Percentiles rank a stretch among this genome's conserved stretches.
These are phyloP conservation scores for Penstemon newberryi DNA, from an alignment of 257 asterid species.

Conservation along the genomic window DNA sequence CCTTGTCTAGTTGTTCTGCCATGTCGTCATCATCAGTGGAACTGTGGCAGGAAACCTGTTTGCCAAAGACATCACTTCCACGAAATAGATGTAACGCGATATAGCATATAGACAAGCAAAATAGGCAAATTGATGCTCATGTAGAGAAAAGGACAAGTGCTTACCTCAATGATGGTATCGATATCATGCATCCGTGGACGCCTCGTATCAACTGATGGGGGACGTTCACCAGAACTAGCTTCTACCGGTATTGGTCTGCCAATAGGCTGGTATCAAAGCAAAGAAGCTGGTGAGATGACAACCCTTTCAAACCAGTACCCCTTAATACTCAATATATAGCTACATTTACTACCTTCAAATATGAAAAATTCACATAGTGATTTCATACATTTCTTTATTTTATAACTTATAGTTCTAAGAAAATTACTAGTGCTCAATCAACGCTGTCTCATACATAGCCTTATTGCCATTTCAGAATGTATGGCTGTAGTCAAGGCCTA, in stretches of 20 bases:
- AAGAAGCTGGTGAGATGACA: constrained; percentile 30
- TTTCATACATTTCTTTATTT: neutral
- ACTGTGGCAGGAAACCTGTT: constrained; percentile 75
- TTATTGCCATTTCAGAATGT: neutral
- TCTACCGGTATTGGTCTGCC: constrained; percentile 98
- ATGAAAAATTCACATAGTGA: neutral
- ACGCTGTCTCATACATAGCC: neutral
- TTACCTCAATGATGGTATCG: constrained; percentile 85
- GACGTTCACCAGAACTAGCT: constrained; percentile 80
- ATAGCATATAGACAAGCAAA: constrained; percentile 14
- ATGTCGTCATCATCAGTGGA: constrained; percentile 54
- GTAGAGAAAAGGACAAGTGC: constrained; percentile 25
- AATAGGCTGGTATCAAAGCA: constrained; percentile 59
- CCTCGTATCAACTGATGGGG: constrained; percentile 84
- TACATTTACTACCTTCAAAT: neutral
- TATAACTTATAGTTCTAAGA: neutral
- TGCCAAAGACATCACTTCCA: constrained; percentile 27
- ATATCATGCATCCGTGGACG: constrained; percentile 81
- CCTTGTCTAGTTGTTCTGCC: constrained; percentile 53
- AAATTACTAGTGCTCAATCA: neutral
- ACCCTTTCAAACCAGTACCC: constrained; percentile 1
- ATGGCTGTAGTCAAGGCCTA: neutral
- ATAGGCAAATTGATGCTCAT: constrained; percentile 3
- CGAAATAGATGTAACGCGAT: neutral
- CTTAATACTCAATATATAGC: neutral